Conservation (phyloP, 2,329 filamentous ascomycete genomes). For the Delphinella strobiligena region DNA sequence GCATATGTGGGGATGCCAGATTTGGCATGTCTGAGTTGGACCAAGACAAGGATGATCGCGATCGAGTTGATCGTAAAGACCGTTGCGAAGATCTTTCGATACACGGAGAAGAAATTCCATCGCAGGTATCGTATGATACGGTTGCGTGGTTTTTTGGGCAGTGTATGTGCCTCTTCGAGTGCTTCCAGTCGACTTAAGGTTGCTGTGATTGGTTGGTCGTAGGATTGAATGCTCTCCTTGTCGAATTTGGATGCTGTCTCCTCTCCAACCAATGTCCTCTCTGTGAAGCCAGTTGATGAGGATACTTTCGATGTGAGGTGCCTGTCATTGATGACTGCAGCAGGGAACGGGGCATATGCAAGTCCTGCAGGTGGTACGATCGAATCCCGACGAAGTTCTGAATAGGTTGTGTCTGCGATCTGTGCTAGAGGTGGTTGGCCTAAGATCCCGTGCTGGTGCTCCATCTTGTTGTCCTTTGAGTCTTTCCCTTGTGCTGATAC, state of each 20-base stretch:
- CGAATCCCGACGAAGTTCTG: no score
- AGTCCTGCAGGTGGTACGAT: no score
- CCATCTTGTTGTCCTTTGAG: no score
- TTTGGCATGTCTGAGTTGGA: neutral
- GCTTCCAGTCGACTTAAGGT: constrained; percentile 12
- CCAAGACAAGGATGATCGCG: constrained; percentile 3
- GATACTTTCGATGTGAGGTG: no score
- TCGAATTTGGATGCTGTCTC: neutral
- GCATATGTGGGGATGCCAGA: constrained; percentile 13
- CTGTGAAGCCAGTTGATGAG: no score
- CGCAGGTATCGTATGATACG: constrained; percentile 10
- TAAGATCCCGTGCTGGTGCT: no score
- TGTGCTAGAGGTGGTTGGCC: no score
- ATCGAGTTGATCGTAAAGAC: constrained; percentile 18
- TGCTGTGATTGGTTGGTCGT: constrained; percentile 10
- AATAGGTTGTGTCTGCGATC: no score
- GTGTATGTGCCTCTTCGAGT: constrained; percentile 11
- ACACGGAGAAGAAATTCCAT: constrained; percentile 19
- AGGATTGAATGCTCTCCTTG: neutral
- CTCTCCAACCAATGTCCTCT: neutral
- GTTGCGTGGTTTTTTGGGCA: constrained; percentile 12
- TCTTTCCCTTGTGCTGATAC: no score
- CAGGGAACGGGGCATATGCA: no score
- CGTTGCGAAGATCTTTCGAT: constrained; percentile 19
- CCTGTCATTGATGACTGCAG: no score